Evolutionary conservation across 148 eudicot species (phyloP).

Genomic region (Cornus suecica): DNA sequence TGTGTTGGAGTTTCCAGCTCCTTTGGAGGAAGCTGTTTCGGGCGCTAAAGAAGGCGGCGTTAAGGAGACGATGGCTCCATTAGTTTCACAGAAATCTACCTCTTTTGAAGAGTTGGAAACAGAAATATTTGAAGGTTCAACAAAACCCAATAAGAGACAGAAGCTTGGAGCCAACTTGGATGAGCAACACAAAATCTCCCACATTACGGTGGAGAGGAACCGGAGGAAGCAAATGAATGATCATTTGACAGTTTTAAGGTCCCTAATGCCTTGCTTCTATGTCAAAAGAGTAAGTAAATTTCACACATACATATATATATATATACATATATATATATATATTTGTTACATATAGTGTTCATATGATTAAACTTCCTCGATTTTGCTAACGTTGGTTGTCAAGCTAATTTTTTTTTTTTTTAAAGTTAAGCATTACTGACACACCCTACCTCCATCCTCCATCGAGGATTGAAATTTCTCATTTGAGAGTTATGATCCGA

Average conservation of each 20-base stretch:
- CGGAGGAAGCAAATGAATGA: conserved; percentile 87
- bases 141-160: conserved; percentile 41
- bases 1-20: not conserved
- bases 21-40: not conserved
- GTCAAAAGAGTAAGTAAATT: conserved; percentile 54
- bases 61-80: not conserved
- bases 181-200: conserved; percentile 43
- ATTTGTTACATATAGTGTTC: no score
- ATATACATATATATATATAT: no score
- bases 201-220: conserved; percentile 71
- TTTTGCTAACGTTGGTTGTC: no score
- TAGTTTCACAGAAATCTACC: conserved; percentile 21
- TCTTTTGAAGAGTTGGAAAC: conserved; percentile 18
- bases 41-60: not conserved
- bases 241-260: conserved; percentile 55
- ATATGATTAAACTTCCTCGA: no score
- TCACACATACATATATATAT: no score
- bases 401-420: no score
- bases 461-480: no score
- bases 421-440: no score
- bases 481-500: no score
- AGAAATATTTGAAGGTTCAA: conserved; percentile 26
- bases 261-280: conserved; percentile 80
- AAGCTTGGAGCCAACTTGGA: conserved; percentile 18
- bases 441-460: no score